These are phyloP conservation scores for Pseudogymnoascus sp. DNA, from an alignment of 2,329 filamentous ascomycete genomes.

Conservation along the genomic window DNA sequence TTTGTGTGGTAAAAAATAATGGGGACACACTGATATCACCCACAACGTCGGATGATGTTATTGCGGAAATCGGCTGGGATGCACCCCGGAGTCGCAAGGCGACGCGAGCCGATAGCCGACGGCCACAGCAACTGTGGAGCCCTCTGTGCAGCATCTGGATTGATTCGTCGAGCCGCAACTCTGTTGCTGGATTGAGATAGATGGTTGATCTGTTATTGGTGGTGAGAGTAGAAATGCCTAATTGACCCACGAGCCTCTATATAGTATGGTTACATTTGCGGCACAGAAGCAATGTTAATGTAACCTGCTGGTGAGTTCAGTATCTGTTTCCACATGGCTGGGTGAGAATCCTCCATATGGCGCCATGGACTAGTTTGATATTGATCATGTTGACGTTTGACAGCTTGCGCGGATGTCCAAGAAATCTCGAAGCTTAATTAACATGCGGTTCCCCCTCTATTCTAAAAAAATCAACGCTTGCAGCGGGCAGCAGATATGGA, in stretches of 20 bases:
- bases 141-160: not conserved
- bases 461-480: not conserved
- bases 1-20: not conserved
- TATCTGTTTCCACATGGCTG: not conserved
- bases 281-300: not conserved
- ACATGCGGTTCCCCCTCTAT: not conserved
- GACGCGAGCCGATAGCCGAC: not conserved
- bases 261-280: not conserved
- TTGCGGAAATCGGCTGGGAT: not conserved
- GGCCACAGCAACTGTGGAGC: not conserved
- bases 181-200: not conserved
- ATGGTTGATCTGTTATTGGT: not conserved
- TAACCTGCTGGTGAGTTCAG: not conserved
- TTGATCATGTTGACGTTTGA: not conserved
- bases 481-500: not conserved
- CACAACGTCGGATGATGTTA: not conserved
- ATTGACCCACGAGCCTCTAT: not conserved
- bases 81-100: not conserved
- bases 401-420: not conserved
- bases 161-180: not conserved
- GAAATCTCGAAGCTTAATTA: constrained; percentile 7
- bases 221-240: not conserved
- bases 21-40: not conserved
- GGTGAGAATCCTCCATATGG: not conserved
- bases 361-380: not conserved